A percentile compares a stretch with the other conserved stretches of the same genome.
These are phyloP conservation scores for Paraphoma sp. DNA, from an alignment of 2,329 filamentous ascomycete genomes.

Conservation along the genomic window DNA sequence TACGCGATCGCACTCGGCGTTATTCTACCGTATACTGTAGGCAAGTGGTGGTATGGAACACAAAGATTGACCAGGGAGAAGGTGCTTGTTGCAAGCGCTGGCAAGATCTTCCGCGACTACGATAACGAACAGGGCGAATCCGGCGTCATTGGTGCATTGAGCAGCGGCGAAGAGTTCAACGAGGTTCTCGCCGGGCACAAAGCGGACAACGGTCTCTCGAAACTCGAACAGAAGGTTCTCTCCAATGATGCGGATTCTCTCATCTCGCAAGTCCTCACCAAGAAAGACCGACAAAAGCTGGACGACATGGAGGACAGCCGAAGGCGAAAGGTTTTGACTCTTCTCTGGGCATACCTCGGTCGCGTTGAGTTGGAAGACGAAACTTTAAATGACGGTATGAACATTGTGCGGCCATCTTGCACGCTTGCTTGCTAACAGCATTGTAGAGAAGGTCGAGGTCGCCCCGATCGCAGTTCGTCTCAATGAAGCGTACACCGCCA, in stretches of 20 bases:
- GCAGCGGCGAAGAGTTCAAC: conserved; percentile 85
- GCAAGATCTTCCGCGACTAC: conserved; percentile 93
- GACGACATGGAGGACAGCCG: conserved; percentile 80
- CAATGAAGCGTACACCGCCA: conserved; percentile 85
- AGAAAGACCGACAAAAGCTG: conserved; percentile 78
- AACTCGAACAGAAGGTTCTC: conserved; percentile 82
- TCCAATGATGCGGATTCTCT: conserved; percentile 62
- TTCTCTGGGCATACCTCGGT: conserved; percentile 95
- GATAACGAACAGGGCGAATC: conserved; percentile 82
- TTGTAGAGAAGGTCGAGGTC: conserved; percentile 83
- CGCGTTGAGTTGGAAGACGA: conserved; percentile 84
- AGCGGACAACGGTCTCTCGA: conserved; percentile 79
- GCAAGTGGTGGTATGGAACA: conserved; percentile 98
- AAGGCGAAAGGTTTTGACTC: conserved; percentile 83
- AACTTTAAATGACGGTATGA: conserved; percentile 69
- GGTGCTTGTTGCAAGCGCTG: conserved; percentile 89
- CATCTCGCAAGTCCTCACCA: conserved; percentile 66
- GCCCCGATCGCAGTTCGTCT: conserved; percentile 85
- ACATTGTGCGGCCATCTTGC: not conserved
- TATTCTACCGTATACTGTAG: conserved; percentile 88
- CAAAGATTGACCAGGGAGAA: conserved; percentile 93
- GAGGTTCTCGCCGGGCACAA: conserved; percentile 77
- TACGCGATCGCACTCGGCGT: conserved; percentile 90
- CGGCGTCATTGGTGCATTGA: conserved; percentile 80
- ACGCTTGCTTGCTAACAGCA: conserved; percentile 14